Evolutionary conservation across 1,139 yeast genomes (phyloP).

Genomic region (Scheffersomyces segobiensis): DNA sequence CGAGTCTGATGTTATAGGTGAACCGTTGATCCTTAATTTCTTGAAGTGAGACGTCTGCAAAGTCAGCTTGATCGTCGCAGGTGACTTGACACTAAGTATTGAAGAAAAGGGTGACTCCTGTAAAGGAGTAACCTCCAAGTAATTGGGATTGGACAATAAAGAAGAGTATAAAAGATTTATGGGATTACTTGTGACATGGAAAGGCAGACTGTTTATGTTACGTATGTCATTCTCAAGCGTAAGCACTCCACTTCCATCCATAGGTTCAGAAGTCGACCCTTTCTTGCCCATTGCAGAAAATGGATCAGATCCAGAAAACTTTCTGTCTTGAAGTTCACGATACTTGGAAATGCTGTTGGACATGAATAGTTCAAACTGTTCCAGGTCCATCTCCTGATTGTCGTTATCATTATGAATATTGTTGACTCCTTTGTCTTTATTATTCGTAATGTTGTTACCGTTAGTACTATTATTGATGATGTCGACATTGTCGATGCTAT

Average conservation of each 20-base stretch:
- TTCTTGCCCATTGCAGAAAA: not conserved
- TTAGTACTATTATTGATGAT: slow-evolving; percentile 7
- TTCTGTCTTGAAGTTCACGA: slow-evolving; percentile 27
- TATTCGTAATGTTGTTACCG: slow-evolving; percentile 5
- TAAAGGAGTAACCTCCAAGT: slow-evolving; percentile 4
- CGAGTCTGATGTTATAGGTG: slow-evolving; percentile 36
- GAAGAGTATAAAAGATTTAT: slow-evolving; percentile 17
- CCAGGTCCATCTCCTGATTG: slow-evolving; percentile 18
- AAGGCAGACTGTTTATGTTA: not conserved
- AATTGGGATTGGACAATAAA: slow-evolving; percentile 10
- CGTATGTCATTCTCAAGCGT: not conserved
- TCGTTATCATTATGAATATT: not conserved
- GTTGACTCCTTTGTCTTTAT: not conserved
- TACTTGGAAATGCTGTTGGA: slow-evolving; percentile 33
- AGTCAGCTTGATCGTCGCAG: slow-evolving; percentile 40
- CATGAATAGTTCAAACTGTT: slow-evolving; percentile 39
- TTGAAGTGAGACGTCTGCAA: slow-evolving; percentile 43
- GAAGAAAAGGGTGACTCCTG: slow-evolving; percentile 11
- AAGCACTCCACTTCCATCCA: not conserved
- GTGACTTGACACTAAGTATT: slow-evolving; percentile 28
- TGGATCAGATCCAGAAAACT: slow-evolving; percentile 12
- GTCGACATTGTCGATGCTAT: slow-evolving; percentile 10
- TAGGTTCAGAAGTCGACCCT: not conserved
- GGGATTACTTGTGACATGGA: slow-evolving; percentile 10
- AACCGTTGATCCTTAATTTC: slow-evolving; percentile 44